Evolutionary conservation across 805 yeast genomes (phyloP).

Genomic region (Saccharomycopsis lassenensis): DNA sequence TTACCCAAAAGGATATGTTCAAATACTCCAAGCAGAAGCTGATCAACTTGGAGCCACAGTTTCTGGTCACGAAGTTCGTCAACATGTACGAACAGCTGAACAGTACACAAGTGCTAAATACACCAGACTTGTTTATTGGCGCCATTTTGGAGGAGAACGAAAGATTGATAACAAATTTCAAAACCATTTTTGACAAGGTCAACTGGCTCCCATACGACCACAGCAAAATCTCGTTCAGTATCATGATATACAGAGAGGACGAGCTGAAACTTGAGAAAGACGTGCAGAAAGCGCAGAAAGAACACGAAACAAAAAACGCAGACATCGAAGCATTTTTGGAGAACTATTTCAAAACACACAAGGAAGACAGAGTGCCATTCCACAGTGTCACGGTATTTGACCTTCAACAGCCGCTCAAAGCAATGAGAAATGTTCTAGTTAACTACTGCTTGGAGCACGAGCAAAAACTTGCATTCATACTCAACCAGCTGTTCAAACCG

Average conservation of each 20-base stretch:
- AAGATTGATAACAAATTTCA: slow-evolving; percentile 4
- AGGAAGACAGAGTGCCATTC: slow-evolving; percentile 1
- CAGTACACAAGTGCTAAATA: background rate
- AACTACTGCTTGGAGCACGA: background rate
- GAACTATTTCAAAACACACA: slow-evolving; percentile 8
- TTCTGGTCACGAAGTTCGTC: slow-evolving; percentile 4
- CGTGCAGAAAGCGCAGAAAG: slow-evolving; percentile 1
- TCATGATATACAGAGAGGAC: no score
- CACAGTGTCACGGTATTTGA: slow-evolving; percentile 1
- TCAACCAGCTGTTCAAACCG: slow-evolving; percentile 4
- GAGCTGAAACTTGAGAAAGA: slow-evolving; percentile 3
- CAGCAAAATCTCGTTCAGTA: slow-evolving; percentile 3
- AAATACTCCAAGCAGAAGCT: background rate
- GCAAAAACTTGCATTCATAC: slow-evolving; percentile 8
- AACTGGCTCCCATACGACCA: slow-evolving; percentile 1
- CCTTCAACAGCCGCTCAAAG: background rate
- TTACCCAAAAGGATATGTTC: background rate
- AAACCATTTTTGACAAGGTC: slow-evolving; percentile 4
- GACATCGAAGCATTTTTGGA: slow-evolving; percentile 10
- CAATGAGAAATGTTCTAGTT: background rate
- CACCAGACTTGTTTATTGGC: background rate
- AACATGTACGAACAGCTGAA: background rate
- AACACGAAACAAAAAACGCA: no score
- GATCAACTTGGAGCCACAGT: slow-evolving; percentile 10
- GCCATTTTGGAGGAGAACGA: background rate